Base-by-base conservation (phyloP, 1,284 basidiomycete genomes). In the Ganoderma boninense region DNA sequence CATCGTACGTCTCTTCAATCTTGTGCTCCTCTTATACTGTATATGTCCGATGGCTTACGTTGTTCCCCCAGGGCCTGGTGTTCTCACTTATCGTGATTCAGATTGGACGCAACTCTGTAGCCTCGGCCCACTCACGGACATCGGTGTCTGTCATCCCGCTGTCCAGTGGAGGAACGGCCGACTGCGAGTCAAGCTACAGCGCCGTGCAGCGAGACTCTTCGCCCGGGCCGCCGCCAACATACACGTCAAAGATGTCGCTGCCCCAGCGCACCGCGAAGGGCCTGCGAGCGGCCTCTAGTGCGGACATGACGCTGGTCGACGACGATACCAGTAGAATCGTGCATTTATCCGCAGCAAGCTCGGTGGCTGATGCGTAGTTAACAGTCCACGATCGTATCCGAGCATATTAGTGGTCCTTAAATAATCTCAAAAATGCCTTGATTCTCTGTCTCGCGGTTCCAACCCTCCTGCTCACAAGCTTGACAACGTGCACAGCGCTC, bases 41-140 rank as follows among this genome's bases (percentile, higher is more conserved):
- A 18, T 2, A 8, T 2, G 16, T 57, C 13, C 32, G 6, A 38
- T 2, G 38, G 8, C 62, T 35, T 35, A 43, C n/a, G 26, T 32
- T 16, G 40, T 23, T 16, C 32, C 11, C 14, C 20, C 43, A 66
- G 65, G 65, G 65, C n/a, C 23, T 60, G 4, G 56, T 66, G 11
- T 66, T 66, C 42, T 66, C 65, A 32, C 56, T 66, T 6, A 46
- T 66, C 56, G 42, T 60, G 23, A 60, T 66, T 23, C 56, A 66
- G 29, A 60, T 66, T 23, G 65, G 26, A 29, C 35, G 54, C 26
- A 62, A 46, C 16, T 62, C 61, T 23, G 61, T 26, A 5, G 14
- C 29, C 29, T 18, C 54, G 13, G 54, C n/a, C n/a, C n/a, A 32
- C 29, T 32, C 29, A 32, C 14, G 18, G 16, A 29, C 16, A 29